Base-by-base conservation (phyloP, 179 eudicot species). In the Beta lomatogona region DNA sequence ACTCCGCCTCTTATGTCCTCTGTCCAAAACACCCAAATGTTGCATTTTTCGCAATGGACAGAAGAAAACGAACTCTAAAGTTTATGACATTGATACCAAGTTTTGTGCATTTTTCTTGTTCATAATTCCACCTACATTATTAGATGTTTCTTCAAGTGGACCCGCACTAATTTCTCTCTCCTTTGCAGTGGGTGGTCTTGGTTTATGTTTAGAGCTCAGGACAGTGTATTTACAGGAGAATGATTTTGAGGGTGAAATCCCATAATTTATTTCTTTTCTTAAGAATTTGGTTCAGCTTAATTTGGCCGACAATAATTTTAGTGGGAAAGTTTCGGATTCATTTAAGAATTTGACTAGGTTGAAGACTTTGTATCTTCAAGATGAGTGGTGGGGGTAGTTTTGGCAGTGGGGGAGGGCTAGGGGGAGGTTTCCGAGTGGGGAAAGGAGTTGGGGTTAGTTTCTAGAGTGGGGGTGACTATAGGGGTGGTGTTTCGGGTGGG, bases 171-270 rank as follows among this genome's bases (percentile, higher is more conserved):
- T 89, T 19, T 55, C 88, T 1, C 85, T 89, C 44, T 88, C 89
- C 16, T 14, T 85, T 10, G 81, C 91, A 67, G 85, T 89, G 5
- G 85, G 82, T 16, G 93, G 93, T 58, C 87, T 94, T 15, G 77
- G 82, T 10, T 64, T 84, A 11, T 72, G 89, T 22, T 36, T 82
- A 4, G 75, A 71, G n/a, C 89, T 94, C 36, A 88, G 91, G 8
- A 88, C 86, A 79, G 71, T 94, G 16, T 91, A 91, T 83, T 79
- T 94, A 28, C 98, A 94, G 66, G 83, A 75, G 4, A 94, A 94
- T 73, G 46, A 55, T 0, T 85, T 94, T 52, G 81, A 77, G 31
- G 97, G 98, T n/a, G 74, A 82, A 9, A 79, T 93, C n/a, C 97
- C 98, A 0, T 80, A 72, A 6, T 81, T 80, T 19, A 5, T 94